Evolutionary conservation across 345 rosid genomes (phyloP), one percentile per base, ranked within the genome.

Genomic region (Citrus glauca): DNA sequence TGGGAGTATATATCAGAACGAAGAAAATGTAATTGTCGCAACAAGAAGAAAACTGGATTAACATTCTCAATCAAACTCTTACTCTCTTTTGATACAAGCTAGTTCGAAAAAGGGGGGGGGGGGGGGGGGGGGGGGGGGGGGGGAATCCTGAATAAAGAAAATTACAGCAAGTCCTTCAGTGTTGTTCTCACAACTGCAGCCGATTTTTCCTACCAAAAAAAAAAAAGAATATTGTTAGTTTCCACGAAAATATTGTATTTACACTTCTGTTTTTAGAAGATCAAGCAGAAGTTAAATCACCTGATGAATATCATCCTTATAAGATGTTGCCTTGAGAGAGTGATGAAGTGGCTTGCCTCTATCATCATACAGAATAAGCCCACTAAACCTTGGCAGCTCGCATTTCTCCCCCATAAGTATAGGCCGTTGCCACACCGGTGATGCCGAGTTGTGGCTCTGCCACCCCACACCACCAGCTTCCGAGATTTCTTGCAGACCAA

Each of bases 371-470:
- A 94, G 85, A 83, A 93, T 90, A 25, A 93, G 82, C 8, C 98
- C 98, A 66, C 97, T 91, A 73, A 89, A 89, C 78, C 89, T 87
- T 0, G 97, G 98, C 6, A 91, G 86, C 84, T 93, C 88, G 72
- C 94, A 92, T 84, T 91, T 95, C 85, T 85, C 98, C 75, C 97
- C 98, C 97, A 91, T 91, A n/a, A 92, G 83, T 53, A 91, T 92
- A 9, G 97, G 98, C 69, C 95, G 83, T 73, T 92, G 90, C 97
- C 97, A 91, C 76, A 92, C 91, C 0, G 95, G 91, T 2, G 92
- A 89, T 50, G 66, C 89, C 7, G 92, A 87, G 80, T 88, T 84
- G 66, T 82, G 90, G 78, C 92, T 92, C 25, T 72, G 89, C 94
- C 87, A 66, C 67, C 84, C 82, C 9, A 73, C 74, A 6, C 72